Percentiles rank a stretch among this genome's conserved stretches.
Evolutionary conservation across 176 grass and related monocot genomes (phyloP).

Genomic region (Carex littledalei): DNA sequence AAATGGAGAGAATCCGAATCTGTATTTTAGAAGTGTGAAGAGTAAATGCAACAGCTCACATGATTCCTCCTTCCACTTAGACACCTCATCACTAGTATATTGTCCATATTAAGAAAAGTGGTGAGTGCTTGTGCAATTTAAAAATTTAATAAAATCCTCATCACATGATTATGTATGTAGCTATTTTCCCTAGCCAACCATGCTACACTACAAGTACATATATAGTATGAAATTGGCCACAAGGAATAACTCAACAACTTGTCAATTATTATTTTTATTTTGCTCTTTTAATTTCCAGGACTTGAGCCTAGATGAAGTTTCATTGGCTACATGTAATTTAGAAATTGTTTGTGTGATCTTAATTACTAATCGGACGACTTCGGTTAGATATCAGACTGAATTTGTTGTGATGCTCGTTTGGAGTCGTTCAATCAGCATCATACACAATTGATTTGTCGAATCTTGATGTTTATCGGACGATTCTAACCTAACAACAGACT

Average conservation of each 20-base stretch:
- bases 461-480: no score
- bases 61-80: slow-evolving; percentile 52
- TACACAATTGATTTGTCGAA: no score
- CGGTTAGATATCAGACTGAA: no score
- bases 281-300: neutral
- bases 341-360: no score
- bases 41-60: slow-evolving; percentile 58
- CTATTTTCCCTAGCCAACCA: slow-evolving; percentile 2
- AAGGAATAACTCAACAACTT: slow-evolving; percentile 20
- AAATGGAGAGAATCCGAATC: neutral
- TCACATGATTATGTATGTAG: slow-evolving; percentile 34
- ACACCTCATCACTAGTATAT: neutral
- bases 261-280: neutral
- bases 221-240: slow-evolving; percentile 15
- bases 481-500: no score
- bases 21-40: neutral
- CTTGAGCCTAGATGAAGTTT: slow-evolving; percentile 23
- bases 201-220: neutral
- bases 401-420: no score
- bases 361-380: no score
- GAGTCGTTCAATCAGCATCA: neutral
- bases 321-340: slow-evolving; percentile 2
- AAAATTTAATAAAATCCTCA: slow-evolving; percentile 25
- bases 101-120: slow-evolving; percentile 20
- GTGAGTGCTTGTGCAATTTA: slow-evolving; percentile 17